These are phyloP conservation scores for Exophiala viscosa DNA, from an alignment of 2,329 filamentous ascomycete species.

Conservation along the genomic window DNA sequence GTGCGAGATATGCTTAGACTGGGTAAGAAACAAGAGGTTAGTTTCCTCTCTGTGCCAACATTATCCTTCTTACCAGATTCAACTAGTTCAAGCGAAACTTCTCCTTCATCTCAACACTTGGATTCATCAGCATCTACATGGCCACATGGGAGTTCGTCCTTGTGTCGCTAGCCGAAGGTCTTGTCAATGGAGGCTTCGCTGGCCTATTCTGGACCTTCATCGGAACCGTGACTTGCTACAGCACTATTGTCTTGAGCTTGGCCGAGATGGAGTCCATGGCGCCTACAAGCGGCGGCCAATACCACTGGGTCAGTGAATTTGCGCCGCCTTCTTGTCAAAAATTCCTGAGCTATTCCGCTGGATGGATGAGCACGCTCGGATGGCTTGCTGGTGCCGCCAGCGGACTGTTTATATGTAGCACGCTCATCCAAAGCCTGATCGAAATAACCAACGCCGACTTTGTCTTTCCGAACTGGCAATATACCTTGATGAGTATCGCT, in stretches of 20 bases:
- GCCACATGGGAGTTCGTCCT: conserved; percentile 36
- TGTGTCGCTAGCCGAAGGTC: conserved; percentile 10
- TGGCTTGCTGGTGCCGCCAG: conserved; percentile 37
- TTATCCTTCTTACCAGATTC: too few relatives aligned
- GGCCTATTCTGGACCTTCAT: conserved; percentile 34
- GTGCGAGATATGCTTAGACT: conserved; percentile 7
- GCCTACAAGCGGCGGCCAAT: conserved; percentile 30
- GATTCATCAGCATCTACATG: conserved; percentile 37
- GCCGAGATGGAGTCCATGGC: conserved; percentile 58
- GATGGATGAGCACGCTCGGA: conserved; percentile 36
- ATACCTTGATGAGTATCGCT: conserved; percentile 30
- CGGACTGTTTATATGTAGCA: conserved; percentile 35
- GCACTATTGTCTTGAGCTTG: conserved; percentile 52
- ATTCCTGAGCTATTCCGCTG: conserved; percentile 44
- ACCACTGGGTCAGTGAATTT: conserved; percentile 45
- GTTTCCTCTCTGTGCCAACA: too few relatives aligned
- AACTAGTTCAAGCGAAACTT: conserved; percentile 12
- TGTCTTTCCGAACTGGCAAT: conserved; percentile 30
- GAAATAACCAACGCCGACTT: conserved; percentile 30
- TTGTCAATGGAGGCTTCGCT: conserved; percentile 20
- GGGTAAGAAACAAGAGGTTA: conserved; percentile 15
- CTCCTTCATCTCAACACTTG: conserved; percentile 36
- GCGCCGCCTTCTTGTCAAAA: conserved; percentile 41
- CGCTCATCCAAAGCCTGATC: conserved; percentile 37
- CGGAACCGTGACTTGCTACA: conserved; percentile 61